Percentiles rank a stretch among this genome's conserved stretches.
Evolutionary conservation across 2,329 filamentous ascomycete species (phyloP).

Genomic region (Tolypocladium album): DNA sequence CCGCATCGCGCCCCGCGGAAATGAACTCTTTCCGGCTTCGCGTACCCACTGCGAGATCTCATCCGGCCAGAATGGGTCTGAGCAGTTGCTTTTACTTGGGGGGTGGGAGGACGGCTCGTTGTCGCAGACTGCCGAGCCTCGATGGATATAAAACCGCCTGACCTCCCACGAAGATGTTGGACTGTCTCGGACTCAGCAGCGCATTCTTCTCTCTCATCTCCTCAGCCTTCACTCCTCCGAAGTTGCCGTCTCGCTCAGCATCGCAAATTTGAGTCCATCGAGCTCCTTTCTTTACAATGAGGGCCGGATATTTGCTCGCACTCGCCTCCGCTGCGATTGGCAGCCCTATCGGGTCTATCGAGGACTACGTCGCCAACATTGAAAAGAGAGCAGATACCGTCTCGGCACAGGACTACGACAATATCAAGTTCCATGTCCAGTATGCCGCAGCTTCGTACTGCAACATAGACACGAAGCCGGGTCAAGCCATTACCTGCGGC

Average conservation of each 20-base stretch:
- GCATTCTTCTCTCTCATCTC: background rate
- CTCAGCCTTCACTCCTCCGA: background rate
- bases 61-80: background rate
- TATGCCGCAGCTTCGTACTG: constrained; percentile 44
- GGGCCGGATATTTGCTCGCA: background rate
- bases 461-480: constrained; percentile 30
- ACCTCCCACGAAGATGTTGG: background rate
- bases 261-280: background rate
- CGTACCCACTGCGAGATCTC: background rate
- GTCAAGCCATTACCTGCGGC: constrained; percentile 31
- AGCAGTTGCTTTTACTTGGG: background rate
- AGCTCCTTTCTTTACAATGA: background rate
- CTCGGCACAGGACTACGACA: constrained; percentile 20
- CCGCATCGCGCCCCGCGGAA: background rate
- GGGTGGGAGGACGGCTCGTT: no score
- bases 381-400: constrained; percentile 15
- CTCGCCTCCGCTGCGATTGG: background rate
- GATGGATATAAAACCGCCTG: background rate
- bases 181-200: background rate
- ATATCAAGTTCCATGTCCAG: constrained; percentile 38
- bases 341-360: constrained; percentile 4
- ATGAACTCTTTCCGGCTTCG: background rate
- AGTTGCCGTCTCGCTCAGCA: background rate
- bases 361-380: constrained; percentile 15
- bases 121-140: no score